Conservation (phyloP, 768 basidiomycete genomes). For the Lactarius hatsudake region DNA sequence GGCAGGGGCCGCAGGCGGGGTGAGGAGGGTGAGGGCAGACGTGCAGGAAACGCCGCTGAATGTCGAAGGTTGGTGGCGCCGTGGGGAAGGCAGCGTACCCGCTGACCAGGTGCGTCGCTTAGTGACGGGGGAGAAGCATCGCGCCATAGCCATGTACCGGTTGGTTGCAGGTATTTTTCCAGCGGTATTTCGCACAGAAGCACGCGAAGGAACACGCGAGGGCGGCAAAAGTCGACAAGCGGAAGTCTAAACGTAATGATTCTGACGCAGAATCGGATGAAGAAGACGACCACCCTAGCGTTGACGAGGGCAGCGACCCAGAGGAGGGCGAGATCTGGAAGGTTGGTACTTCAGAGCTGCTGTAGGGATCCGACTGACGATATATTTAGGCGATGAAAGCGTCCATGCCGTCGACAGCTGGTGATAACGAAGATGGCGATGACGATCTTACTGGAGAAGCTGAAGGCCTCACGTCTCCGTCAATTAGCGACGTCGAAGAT, state of each 20-base stretch:
- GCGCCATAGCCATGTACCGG: background rate
- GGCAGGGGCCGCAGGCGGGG: constrained; percentile 56
- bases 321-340: constrained; percentile 88
- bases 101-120: constrained; percentile 70
- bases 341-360: constrained; percentile 43
- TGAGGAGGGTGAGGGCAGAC: constrained; percentile 69
- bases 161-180: constrained; percentile 72
- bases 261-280: constrained; percentile 37
- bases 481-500: constrained; percentile 32
- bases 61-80: too few species aligned
- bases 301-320: constrained; percentile 44
- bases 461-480: constrained; percentile 24
- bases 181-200: constrained; percentile 82
- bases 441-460: constrained; percentile 31
- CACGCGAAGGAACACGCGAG: constrained; percentile 51
- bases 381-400: constrained; percentile 81
- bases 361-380: constrained; percentile 7
- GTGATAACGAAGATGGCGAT: constrained; percentile 34
- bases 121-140: background rate
- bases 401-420: constrained; percentile 73
- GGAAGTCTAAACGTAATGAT: constrained; percentile 41
- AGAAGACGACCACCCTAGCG: constrained; percentile 36
- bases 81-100: constrained; percentile 68
- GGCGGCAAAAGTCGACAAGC: constrained; percentile 45
- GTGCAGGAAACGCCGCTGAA: constrained; percentile 57